A percentile compares a stretch with the other conserved stretches of the same genome.
phyloP scores from a whole-genome alignment of 208 protist species.

The Leptomonas pyrrhocoris region DNA sequence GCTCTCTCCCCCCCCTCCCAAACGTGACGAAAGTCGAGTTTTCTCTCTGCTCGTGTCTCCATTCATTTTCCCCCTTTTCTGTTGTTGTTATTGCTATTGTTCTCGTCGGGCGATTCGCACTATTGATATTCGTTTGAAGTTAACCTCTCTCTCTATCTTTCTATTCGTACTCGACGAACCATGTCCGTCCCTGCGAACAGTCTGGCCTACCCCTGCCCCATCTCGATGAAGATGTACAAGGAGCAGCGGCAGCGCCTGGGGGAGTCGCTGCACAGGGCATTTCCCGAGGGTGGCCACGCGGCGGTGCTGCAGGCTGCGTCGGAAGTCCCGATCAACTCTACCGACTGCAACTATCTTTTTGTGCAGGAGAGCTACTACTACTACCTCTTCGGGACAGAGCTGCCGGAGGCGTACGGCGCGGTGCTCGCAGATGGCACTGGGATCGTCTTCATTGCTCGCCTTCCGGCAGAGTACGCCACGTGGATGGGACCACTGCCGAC shows the following conservation, averaged over 20 bases:
- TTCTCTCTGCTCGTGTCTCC: no score
- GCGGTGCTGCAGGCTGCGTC: constrained; percentile 78
- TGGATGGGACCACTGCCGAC: constrained; percentile 92
- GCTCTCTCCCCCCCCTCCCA: no score
- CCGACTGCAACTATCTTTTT: constrained; percentile 89
- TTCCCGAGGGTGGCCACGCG: constrained; percentile 58
- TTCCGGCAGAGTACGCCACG: constrained; percentile 84
- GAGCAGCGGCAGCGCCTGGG: constrained; percentile 86
- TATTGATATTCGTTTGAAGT: no score
- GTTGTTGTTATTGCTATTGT: no score
- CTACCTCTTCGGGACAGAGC: constrained; percentile 91
- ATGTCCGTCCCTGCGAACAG: constrained; percentile 27
- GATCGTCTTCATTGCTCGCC: constrained; percentile 88
- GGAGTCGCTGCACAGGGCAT: constrained; percentile 37
- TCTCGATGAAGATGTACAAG: constrained; percentile 79
- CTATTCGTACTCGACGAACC: background rate
- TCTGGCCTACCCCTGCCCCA: constrained; percentile 70
- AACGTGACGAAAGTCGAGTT: no score
- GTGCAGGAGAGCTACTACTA: constrained; percentile 95
- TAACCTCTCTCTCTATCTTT: no score
- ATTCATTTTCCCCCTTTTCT: no score
- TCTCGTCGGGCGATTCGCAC: no score
- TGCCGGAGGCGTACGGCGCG: constrained; percentile 81
- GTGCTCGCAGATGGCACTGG: constrained; percentile 70
- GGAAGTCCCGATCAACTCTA: constrained; percentile 89